Evolutionary conservation across 441 rosid genomes (phyloP).

Genomic region (Metrosideros polymorpha): DNA sequence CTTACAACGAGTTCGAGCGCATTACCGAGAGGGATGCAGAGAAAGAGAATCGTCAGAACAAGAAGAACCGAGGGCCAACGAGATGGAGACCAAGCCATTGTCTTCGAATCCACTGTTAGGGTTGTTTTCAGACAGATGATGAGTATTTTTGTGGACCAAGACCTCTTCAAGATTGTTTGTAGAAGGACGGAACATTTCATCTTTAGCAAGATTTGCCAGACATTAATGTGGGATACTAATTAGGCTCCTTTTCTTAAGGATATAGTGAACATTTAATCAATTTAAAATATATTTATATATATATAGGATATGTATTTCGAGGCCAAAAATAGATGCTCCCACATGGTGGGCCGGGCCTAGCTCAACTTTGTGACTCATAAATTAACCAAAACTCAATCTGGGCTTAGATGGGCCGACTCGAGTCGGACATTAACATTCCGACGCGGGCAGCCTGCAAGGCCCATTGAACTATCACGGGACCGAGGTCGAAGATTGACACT

Average conservation of each 20-base stretch:
- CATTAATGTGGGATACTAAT: not conserved
- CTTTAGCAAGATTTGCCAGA: not conserved
- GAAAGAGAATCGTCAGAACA: not conserved
- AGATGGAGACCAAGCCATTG: not conserved
- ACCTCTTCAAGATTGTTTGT: not conserved
- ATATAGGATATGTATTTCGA: not conserved
- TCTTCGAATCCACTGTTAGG: not conserved
- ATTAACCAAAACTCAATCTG: not conserved
- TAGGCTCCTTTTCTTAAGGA: not conserved
- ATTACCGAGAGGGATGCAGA: not conserved
- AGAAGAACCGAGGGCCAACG: not conserved
- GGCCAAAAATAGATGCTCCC: not conserved
- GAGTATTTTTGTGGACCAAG: not conserved
- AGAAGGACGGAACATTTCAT: not conserved
- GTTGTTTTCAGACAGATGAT: not conserved
- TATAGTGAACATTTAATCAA: not conserved
- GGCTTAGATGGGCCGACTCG: not conserved
- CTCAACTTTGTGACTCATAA: not conserved
- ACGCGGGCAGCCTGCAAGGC: not conserved
- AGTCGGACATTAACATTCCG: not conserved
- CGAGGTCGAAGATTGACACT: not conserved
- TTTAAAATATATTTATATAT: too few relatives aligned
- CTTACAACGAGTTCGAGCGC: not conserved
- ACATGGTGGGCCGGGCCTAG: not conserved
- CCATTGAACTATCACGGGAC: not conserved